Base-by-base conservation (phyloP, 2,329 filamentous ascomycete genomes). In the Monilinia aucupariae region DNA sequence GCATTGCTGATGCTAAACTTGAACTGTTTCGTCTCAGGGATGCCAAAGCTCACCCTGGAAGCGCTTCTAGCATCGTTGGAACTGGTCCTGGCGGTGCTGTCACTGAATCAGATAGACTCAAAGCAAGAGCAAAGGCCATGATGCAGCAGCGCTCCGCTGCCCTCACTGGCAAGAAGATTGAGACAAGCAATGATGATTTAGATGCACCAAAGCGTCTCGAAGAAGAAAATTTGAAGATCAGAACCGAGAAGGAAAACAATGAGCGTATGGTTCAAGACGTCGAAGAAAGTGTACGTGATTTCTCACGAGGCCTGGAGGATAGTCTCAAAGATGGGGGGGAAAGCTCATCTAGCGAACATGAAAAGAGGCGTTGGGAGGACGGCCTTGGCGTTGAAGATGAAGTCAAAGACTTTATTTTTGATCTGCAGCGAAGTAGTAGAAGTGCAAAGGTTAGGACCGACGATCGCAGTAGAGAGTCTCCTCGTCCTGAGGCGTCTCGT, bases 141-240 rank as follows among this genome's bases (percentile, higher is more conserved):
- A 99, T 99, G 94, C 93, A 97, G 78, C 92, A 96, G 72, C 89
- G 94, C 64, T 92, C 94, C 69, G 94, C 94, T 62, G 93, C 94
- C 22, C 79, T 99, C 67, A 91, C 92, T 27, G 94, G 94, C 63
- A 91, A 88, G 75, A 92, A 92, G 73, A 80, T 86, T 53, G 86
- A 90, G 45, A 75, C 80, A 2, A 79, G 78, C 52, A 83, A 87
- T 65, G 90, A 96, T 68, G 88, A 92, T 67, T 82, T 83, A 32
- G 90, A 90, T 67, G 91, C 90, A 4, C 87, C 92, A 53, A 90
- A 91, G 77, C 86, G 94, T 41, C 77, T 97, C 20, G 94, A 97
- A 74, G 90, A 96, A 69, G 93, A 99, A 76, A 94, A 81, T 69
- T 85, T 89, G 66, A 88, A 87, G 68, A 84, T 92, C 55, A 87